Percentiles rank a stretch among this genome's conserved stretches.
Evolutionary conservation across 1,284 basidiomycete genomes (phyloP).

Genomic region (Caloboletus firmus): DNA sequence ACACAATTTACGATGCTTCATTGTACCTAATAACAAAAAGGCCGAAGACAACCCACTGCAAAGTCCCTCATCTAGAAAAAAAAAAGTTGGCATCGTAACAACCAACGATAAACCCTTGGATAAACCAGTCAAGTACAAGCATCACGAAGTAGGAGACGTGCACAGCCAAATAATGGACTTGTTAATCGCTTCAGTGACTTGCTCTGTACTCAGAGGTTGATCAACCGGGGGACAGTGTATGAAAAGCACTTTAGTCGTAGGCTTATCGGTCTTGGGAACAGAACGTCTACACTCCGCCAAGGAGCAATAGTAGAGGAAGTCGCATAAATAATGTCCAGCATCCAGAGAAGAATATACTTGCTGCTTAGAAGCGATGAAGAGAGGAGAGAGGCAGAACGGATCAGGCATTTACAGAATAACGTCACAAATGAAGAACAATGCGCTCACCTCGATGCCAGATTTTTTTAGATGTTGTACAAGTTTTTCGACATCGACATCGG

Average conservation of each 20-base stretch:
- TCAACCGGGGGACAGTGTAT: conserved; percentile 69
- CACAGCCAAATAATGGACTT: conserved; percentile 61
- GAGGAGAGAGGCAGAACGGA: not conserved
- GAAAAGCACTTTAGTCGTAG: conserved; percentile 62
- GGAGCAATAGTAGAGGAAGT: conserved; percentile 77
- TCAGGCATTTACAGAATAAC: conserved; percentile 7
- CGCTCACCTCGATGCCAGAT: conserved; percentile 57
- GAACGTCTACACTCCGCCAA: conserved; percentile 66
- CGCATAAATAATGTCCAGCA: conserved; percentile 74
- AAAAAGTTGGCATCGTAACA: conserved; percentile 20
- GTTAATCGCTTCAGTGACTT: conserved; percentile 66
- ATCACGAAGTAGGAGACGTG: conserved; percentile 21
- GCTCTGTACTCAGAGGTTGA: conserved; percentile 58
- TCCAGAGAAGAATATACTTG: conserved; percentile 72
- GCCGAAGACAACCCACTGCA: conserved; percentile 19
- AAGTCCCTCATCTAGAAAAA: conserved; percentile 23
- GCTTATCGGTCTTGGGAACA: conserved; percentile 54
- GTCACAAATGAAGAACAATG: not conserved
- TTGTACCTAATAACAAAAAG: not conserved
- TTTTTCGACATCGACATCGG: conserved; percentile 48
- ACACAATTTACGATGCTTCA: conserved; percentile 1
- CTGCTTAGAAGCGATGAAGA: conserved; percentile 33
- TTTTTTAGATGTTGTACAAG: conserved; percentile 59
- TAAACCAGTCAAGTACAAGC: not conserved
- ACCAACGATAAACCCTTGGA: not conserved